These are phyloP conservation scores for Cetraspora pellucida DNA, from an alignment of 192 early-diverging fungal genomes.

Conservation along the genomic window DNA sequence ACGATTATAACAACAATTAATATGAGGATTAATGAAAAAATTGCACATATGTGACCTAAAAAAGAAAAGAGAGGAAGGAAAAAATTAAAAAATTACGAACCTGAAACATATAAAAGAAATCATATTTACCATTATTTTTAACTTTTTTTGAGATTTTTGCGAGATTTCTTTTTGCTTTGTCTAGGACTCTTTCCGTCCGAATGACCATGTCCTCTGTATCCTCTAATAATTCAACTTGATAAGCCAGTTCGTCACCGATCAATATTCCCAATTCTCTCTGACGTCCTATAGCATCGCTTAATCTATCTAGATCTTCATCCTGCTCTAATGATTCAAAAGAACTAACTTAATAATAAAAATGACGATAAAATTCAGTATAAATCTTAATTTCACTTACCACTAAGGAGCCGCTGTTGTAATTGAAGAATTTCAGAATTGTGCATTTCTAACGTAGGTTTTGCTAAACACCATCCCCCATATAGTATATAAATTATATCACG, in stretches of 20 bases:
- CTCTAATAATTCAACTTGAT: constrained; percentile 69
- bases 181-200: constrained; percentile 48
- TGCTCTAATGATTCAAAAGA: constrained; percentile 55
- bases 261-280: constrained; percentile 71
- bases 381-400: too few relatives aligned
- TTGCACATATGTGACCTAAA: not conserved
- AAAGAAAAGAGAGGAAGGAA: not conserved
- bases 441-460: too few relatives aligned
- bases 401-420: too few relatives aligned
- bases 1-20: not conserved
- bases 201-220: constrained; percentile 72
- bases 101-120: not conserved
- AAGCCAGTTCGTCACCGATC: constrained; percentile 75
- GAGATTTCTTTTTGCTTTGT: constrained; percentile 52
- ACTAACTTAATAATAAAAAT: too few relatives aligned
- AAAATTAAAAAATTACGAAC: not conserved
- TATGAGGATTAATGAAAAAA: not conserved
- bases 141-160: constrained; percentile 52
- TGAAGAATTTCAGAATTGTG: too few relatives aligned
- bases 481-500: too few relatives aligned
- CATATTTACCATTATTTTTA: constrained; percentile 55
- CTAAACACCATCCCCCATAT: too few relatives aligned
- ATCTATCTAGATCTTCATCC: constrained; percentile 72
- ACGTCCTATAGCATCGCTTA: constrained; percentile 60
- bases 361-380: too few relatives aligned